Conservation (phyloP, 2,329 filamentous ascomycete genomes). For the Beauveria sp. region DNA sequence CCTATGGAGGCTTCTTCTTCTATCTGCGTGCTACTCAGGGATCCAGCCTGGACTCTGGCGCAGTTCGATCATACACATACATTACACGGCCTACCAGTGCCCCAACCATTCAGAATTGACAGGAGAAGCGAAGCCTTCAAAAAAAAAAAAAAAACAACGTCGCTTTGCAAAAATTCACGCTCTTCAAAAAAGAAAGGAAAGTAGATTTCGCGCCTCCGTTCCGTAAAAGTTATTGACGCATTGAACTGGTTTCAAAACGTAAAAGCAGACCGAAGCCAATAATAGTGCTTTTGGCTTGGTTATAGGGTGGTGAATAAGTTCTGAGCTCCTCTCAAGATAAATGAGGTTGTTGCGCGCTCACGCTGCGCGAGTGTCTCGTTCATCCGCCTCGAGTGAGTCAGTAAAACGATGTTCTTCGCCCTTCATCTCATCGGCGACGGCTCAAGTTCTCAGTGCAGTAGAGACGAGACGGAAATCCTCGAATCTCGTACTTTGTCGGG, state of each 20-base stretch:
- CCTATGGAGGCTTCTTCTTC: neutral
- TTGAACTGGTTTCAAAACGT: neutral
- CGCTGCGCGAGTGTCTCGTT: neutral
- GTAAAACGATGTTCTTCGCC: neutral
- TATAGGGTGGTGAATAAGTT: neutral
- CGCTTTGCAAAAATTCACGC: neutral
- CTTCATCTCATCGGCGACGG: neutral
- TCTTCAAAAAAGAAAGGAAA: neutral
- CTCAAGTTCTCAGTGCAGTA: conserved; percentile 11
- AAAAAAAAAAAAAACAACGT: neutral
- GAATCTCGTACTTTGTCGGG: conserved; percentile 13
- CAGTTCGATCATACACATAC: neutral
- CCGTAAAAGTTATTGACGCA: neutral
- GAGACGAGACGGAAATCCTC: conserved; percentile 19
- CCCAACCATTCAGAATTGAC: neutral
- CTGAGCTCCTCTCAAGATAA: neutral
- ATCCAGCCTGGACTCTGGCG: neutral
- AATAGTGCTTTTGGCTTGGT: neutral
- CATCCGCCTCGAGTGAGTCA: no score
- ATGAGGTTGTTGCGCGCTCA: neutral
- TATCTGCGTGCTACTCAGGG: neutral
- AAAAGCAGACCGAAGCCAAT: neutral
- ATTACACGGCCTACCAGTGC: neutral
- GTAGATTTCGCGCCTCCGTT: neutral
- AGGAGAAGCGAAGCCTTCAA: neutral